Evolutionary conservation across 352 stramenopile species (phyloP).

Genomic region (Phytophthora idaei): DNA sequence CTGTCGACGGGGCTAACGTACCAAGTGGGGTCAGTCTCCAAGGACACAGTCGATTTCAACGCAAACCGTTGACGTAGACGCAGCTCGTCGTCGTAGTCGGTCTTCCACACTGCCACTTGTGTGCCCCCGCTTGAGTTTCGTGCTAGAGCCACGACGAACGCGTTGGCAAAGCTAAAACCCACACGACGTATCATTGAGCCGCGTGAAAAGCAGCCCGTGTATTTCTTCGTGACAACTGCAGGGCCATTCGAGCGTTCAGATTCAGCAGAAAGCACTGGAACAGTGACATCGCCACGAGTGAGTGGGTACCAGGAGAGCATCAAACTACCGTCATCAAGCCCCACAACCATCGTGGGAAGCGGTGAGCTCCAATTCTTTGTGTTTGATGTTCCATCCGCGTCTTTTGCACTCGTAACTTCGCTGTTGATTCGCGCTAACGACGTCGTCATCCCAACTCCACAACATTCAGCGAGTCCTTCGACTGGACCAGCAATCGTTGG

Average conservation of each 20-base stretch:
- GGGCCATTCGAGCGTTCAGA: slow-evolving; percentile 10
- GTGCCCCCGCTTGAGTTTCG: slow-evolving; percentile 37
- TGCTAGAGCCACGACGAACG: slow-evolving; percentile 58
- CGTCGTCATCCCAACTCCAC: slow-evolving; percentile 32
- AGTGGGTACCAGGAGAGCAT: slow-evolving; percentile 79
- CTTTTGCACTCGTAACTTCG: slow-evolving; percentile 8
- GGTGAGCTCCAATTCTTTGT: slow-evolving; percentile 45
- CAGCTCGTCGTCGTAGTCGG: slow-evolving; percentile 76
- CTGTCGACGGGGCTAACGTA: slow-evolving; percentile 31
- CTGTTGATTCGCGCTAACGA: slow-evolving; percentile 50
- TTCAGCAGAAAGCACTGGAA: not conserved
- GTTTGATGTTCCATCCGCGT: slow-evolving; percentile 7
- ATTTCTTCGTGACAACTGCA: slow-evolving; percentile 62
- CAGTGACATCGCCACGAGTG: slow-evolving; percentile 34
- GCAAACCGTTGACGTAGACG: slow-evolving; percentile 41
- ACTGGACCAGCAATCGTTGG: slow-evolving; percentile 60
- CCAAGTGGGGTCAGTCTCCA: slow-evolving; percentile 8
- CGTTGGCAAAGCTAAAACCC: slow-evolving; percentile 60
- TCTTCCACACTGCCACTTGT: slow-evolving; percentile 72
- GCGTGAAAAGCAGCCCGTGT: slow-evolving; percentile 49
- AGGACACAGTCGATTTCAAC: slow-evolving; percentile 17
- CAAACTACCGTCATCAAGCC: slow-evolving; percentile 56
- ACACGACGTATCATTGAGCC: slow-evolving; percentile 50
- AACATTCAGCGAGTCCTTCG: slow-evolving; percentile 50
- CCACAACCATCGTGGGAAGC: slow-evolving; percentile 55